Conservation (phyloP, 1,139 yeast genomes). For the Candida sp. region DNA sequence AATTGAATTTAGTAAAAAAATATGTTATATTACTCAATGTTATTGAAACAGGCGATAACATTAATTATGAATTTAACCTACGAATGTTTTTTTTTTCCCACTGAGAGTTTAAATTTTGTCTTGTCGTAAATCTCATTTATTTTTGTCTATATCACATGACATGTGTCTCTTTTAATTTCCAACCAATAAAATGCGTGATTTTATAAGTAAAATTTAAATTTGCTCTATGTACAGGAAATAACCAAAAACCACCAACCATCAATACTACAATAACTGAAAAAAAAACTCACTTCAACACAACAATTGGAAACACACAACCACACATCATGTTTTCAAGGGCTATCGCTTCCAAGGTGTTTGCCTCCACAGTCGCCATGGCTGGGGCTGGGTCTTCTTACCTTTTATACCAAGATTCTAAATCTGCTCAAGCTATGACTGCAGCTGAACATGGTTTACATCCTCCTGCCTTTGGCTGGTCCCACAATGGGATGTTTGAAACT, state of each 20-base stretch:
- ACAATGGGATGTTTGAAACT: slow-evolving; percentile 85
- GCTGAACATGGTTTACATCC: slow-evolving; percentile 99
- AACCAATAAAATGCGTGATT: slow-evolving; percentile 1
- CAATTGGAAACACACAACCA: not conserved
- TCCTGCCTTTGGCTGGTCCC: slow-evolving; percentile 92
- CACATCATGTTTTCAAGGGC: slow-evolving; percentile 4
- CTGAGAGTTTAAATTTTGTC: no score
- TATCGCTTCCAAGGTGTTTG: slow-evolving; percentile 37
- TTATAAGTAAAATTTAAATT: not conserved
- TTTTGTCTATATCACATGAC: not conserved
- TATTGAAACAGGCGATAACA: no score
- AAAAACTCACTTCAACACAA: not conserved
- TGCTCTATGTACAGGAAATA: not conserved
- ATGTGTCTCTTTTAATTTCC: not conserved
- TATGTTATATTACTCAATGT: no score
- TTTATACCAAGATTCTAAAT: slow-evolving; percentile 74
- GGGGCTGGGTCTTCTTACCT: slow-evolving; percentile 74
- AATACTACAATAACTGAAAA: slow-evolving; percentile 4
- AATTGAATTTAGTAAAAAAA: no score
- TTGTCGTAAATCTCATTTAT: not conserved
- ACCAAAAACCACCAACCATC: not conserved
- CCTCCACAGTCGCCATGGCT: slow-evolving; percentile 63
- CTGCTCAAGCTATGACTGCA: slow-evolving; percentile 96
- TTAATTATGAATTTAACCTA: no score
- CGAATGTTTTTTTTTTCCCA: not conserved